Percentiles rank a stretch among this genome's conserved stretches.
Conservation (phyloP, 306 rosid species). For the Vicia sativa region DNA sequence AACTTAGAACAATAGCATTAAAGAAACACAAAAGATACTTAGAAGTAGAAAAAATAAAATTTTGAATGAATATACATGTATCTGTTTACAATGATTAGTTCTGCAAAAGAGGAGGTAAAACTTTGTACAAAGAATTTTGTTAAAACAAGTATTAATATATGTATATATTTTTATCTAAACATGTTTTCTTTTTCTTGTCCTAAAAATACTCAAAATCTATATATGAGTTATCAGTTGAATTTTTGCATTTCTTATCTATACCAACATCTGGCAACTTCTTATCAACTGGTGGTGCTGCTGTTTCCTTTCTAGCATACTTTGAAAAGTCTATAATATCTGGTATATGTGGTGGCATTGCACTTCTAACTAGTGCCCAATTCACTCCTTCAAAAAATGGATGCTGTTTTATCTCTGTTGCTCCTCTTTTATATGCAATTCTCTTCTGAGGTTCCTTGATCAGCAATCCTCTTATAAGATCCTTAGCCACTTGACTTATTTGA, state of each 20-base stretch:
- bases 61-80: slow-evolving; percentile 41
- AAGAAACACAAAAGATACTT: background rate
- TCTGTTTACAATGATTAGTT: slow-evolving; percentile 36
- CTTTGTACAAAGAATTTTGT: slow-evolving; percentile 41
- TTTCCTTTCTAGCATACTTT: slow-evolving; percentile 58
- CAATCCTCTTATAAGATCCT: slow-evolving; percentile 79
- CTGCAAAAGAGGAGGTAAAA: slow-evolving; percentile 17
- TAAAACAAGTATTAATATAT: slow-evolving; percentile 4
- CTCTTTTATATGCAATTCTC: slow-evolving; percentile 82
- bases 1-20: background rate
- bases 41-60: background rate
- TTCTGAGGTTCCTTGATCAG: slow-evolving; percentile 80
- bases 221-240: slow-evolving; percentile 33
- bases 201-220: slow-evolving; percentile 64
- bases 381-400: slow-evolving; percentile 93
- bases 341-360: slow-evolving; percentile 78
- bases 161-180: slow-evolving; percentile 2
- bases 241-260: slow-evolving; percentile 22
- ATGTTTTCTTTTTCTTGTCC: slow-evolving; percentile 17
- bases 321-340: slow-evolving; percentile 74
- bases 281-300: slow-evolving; percentile 37
- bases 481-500: slow-evolving; percentile 59
- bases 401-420: slow-evolving; percentile 85
- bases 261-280: slow-evolving; percentile 42
- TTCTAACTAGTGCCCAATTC: slow-evolving; percentile 90